These are phyloP conservation scores for Hanseniaspora lachancei DNA, from an alignment of 805 yeast genomes.

Conservation along the genomic window DNA sequence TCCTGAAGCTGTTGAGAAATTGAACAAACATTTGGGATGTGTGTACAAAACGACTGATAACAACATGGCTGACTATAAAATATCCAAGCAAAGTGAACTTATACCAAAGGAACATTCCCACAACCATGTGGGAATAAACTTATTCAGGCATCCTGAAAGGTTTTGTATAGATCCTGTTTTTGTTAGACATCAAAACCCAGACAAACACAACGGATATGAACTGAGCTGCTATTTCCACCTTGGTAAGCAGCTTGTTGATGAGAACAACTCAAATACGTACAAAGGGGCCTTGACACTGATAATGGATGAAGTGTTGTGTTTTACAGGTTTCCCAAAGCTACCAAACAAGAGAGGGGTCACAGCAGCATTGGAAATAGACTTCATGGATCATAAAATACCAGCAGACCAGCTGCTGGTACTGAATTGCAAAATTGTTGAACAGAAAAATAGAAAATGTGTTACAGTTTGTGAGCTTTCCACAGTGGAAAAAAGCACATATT, in stretches of 20 bases:
- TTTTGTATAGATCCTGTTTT: slow-evolving; percentile 57
- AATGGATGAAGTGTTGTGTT: slow-evolving; percentile 72
- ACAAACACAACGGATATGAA: slow-evolving; percentile 37
- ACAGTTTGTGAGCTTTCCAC: slow-evolving; percentile 57
- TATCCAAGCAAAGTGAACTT: slow-evolving; percentile 7
- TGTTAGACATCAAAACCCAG: slow-evolving; percentile 27
- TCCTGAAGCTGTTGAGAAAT: background rate
- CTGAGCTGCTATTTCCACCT: slow-evolving; percentile 56
- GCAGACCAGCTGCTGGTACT: slow-evolving; percentile 55
- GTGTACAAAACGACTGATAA: background rate
- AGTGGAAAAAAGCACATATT: slow-evolving; percentile 26
- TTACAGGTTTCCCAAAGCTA: slow-evolving; percentile 68
- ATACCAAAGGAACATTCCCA: slow-evolving; percentile 34
- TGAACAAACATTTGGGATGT: background rate
- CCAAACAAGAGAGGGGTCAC: slow-evolving; percentile 85
- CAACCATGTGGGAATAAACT: slow-evolving; percentile 60
- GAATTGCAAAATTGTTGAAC: slow-evolving; percentile 49
- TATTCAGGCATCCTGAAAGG: slow-evolving; percentile 52
- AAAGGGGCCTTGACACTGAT: slow-evolving; percentile 70
- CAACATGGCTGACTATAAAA: background rate
- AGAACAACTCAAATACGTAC: slow-evolving; percentile 57
- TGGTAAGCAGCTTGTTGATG: slow-evolving; percentile 50
- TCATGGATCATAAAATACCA: slow-evolving; percentile 30
- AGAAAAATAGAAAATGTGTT: slow-evolving; percentile 68
- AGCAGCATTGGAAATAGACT: slow-evolving; percentile 57